These are phyloP conservation scores for Starmerella potacharoeniae DNA, from an alignment of 805 yeast species.

Conservation along the genomic window DNA sequence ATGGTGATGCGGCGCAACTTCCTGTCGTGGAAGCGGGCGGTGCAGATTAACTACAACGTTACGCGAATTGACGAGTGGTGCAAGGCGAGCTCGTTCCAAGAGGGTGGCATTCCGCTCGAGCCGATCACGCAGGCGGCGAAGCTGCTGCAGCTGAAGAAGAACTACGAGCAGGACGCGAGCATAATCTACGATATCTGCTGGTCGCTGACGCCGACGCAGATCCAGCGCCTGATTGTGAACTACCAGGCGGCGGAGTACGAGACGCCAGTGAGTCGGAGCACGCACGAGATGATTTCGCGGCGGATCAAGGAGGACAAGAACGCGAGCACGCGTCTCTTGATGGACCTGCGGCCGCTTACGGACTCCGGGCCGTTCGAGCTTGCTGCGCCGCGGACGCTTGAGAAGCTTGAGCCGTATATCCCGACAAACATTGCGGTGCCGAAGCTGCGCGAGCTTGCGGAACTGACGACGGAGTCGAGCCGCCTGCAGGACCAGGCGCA, in stretches of 20 bases:
- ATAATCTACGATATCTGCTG: conserved; percentile 91
- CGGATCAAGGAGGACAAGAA: conserved; percentile 37
- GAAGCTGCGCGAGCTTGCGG: conserved; percentile 75
- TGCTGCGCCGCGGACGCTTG: conserved; percentile 50
- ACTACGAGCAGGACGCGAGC: conserved; percentile 77
- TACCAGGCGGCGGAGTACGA: conserved; percentile 91
- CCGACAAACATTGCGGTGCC: conserved; percentile 93
- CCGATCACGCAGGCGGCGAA: conserved; percentile 90
- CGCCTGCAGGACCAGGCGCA: conserved; percentile 10
- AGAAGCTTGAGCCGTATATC: conserved; percentile 57
- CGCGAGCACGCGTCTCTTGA: conserved; percentile 27
- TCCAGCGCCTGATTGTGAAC: conserved; percentile 80
- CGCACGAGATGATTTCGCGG: conserved; percentile 62
- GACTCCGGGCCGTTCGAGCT: conserved; percentile 35
- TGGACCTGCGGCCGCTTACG: conserved; percentile 32
- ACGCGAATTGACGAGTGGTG: conserved; percentile 98
- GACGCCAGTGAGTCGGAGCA: conserved; percentile 74
- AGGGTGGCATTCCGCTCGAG: conserved; percentile 70
- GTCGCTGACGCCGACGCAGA: conserved; percentile 86
- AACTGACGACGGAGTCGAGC: conserved; percentile 37
- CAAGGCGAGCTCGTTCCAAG: conserved; percentile 80
- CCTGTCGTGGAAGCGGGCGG: conserved; percentile 94
- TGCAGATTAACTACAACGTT: conserved; percentile 90
- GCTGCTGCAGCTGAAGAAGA: conserved; percentile 81
- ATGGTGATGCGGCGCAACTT: conserved; percentile 88